Evolutionary conservation across 257 asterid species (phyloP).

Genomic region (Solanum paucissectum): DNA sequence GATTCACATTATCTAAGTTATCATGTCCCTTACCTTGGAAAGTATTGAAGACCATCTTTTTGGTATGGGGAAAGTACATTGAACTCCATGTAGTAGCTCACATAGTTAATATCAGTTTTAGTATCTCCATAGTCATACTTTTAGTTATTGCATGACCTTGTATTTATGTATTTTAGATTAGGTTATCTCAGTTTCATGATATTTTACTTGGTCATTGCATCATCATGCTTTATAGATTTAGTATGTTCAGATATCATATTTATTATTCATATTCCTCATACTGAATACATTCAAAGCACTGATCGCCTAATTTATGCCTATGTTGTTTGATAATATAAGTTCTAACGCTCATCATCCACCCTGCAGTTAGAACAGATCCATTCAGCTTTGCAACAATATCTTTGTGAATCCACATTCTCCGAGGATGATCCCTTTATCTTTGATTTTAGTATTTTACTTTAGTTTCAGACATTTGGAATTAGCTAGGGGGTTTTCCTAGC

Average conservation of each 20-base stretch:
- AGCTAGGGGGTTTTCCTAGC: neutral
- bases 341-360: neutral
- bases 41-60: neutral
- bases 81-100: neutral
- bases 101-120: too few species aligned
- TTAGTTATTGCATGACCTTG: neutral
- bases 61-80: neutral
- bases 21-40: neutral
- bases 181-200: neutral
- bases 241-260: neutral
- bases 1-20: neutral
- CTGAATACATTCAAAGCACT: too few species aligned
- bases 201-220: neutral
- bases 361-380: neutral
- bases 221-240: neutral
- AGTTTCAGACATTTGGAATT: neutral
- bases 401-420: neutral
- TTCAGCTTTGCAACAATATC: neutral
- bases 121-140: neutral
- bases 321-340: neutral
- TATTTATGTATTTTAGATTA: neutral
- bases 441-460: too few species aligned
- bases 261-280: neutral
- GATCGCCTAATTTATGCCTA: neutral
- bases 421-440: neutral